These are phyloP conservation scores for Colletotrichum plurivorum DNA, from an alignment of 2,329 filamentous ascomycete species.

Conservation along the genomic window DNA sequence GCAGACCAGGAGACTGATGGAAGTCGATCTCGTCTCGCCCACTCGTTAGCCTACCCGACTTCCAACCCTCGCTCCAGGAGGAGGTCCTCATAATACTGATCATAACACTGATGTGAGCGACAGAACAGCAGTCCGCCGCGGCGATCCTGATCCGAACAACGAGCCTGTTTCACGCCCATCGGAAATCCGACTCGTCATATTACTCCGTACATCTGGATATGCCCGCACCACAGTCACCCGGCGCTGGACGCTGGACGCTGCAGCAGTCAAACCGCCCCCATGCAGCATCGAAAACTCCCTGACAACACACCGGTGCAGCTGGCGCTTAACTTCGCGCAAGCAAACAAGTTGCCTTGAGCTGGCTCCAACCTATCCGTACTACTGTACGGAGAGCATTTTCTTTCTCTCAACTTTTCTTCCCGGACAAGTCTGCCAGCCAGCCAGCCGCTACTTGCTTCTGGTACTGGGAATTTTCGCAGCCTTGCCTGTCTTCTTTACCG, in stretches of 20 bases:
- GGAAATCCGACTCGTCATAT: slow-evolving; percentile 33
- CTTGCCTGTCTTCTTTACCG: not conserved
- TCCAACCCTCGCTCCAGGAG: not conserved
- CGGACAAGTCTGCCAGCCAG: not conserved
- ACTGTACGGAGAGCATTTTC: too few species aligned
- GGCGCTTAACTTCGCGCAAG: slow-evolving; percentile 25
- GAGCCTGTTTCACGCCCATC: slow-evolving; percentile 22
- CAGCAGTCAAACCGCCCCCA: slow-evolving; percentile 12
- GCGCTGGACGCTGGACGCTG: not conserved
- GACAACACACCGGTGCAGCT: slow-evolving; percentile 38
- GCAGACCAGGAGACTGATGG: slow-evolving; percentile 13
- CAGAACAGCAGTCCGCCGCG: slow-evolving; percentile 9
- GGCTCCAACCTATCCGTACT: not conserved
- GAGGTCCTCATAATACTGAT: not conserved
- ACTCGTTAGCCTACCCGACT: slow-evolving; percentile 2
- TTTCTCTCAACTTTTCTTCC: too few species aligned
- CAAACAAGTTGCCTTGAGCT: slow-evolving; percentile 19
- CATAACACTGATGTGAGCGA: not conserved
- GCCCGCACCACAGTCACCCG: slow-evolving; percentile 3
- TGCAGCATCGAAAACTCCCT: slow-evolving; percentile 17
- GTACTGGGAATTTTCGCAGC: slow-evolving; percentile 8
- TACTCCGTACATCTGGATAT: not conserved
- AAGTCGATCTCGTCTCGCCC: slow-evolving; percentile 34
- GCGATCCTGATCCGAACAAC: slow-evolving; percentile 30
- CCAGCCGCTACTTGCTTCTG: not conserved